Evolutionary conservation across 192 early-diverging fungal species (phyloP).

Genomic region (Coemansia sp.): DNA sequence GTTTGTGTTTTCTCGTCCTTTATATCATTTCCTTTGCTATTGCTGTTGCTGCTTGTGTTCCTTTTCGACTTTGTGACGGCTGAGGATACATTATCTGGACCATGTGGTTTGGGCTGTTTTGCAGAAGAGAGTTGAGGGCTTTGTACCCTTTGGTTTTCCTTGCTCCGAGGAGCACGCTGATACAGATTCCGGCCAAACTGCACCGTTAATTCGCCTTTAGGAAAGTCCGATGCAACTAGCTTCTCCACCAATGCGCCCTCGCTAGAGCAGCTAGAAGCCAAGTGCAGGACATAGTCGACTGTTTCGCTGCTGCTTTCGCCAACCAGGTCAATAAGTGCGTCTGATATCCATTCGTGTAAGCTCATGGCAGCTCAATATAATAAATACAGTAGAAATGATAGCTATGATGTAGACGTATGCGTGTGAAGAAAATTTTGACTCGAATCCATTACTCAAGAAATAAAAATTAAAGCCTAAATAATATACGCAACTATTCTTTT

Average conservation of each 20-base stretch:
- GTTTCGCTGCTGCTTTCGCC: slow-evolving; percentile 47
- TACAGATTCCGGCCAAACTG: slow-evolving; percentile 70
- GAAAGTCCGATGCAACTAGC: slow-evolving; percentile 66
- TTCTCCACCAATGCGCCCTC: slow-evolving; percentile 48
- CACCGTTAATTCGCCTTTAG: slow-evolving; percentile 54
- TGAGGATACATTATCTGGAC: background rate
- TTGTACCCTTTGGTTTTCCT: background rate
- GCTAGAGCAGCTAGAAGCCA: slow-evolving; percentile 31
- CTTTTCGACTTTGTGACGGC: background rate
- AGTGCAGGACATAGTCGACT: slow-evolving; percentile 48
- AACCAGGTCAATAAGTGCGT: slow-evolving; percentile 42
- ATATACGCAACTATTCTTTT: too few species aligned
- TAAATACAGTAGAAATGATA: background rate
- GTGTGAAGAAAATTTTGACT: background rate
- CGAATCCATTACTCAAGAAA: background rate
- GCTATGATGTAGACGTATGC: background rate
- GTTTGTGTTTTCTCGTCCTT: background rate
- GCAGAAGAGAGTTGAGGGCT: background rate
- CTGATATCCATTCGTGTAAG: slow-evolving; percentile 48
- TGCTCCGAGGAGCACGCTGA: slow-evolving; percentile 56
- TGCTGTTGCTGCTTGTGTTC: background rate
- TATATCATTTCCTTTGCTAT: background rate
- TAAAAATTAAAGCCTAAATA: too few species aligned
- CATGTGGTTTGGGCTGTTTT: background rate
- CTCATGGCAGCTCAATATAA: slow-evolving; percentile 21